Percentiles rank a stretch among this genome's conserved stretches.
phyloP scores from a whole-genome alignment of 2,329 filamentous ascomycete genomes.

The Magnaporthiopsis poae region DNA sequence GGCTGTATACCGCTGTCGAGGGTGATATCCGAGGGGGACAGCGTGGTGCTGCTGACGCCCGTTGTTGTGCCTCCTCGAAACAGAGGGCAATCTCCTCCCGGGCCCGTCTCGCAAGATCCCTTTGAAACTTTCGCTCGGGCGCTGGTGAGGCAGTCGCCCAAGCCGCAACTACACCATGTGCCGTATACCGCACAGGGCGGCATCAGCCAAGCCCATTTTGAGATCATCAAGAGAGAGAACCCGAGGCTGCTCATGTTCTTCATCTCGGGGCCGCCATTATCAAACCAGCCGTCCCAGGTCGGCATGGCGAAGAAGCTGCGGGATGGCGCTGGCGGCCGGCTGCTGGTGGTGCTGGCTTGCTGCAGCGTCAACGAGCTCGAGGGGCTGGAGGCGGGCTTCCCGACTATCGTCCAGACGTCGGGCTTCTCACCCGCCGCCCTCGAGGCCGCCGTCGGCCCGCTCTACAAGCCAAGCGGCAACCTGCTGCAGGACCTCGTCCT shows the following conservation, averaged over 20 bases:
- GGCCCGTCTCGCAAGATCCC: slow-evolving; percentile 45
- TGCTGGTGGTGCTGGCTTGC: slow-evolving; percentile 43
- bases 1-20: slow-evolving; percentile 38
- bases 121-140: slow-evolving; percentile 62
- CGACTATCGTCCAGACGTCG: slow-evolving; percentile 41
- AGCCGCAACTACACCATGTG: slow-evolving; percentile 55
- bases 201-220: slow-evolving; percentile 53
- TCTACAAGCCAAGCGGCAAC: slow-evolving; percentile 31
- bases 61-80: slow-evolving; percentile 16
- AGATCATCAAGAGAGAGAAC: slow-evolving; percentile 49
- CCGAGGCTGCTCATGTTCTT: slow-evolving; percentile 54
- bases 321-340: slow-evolving; percentile 26
- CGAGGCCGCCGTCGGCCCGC: slow-evolving; percentile 38
- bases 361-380: slow-evolving; percentile 32
- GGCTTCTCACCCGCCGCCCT: slow-evolving; percentile 39
- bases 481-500: slow-evolving; percentile 18
- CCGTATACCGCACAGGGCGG: slow-evolving; percentile 57
- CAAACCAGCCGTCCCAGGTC: slow-evolving; percentile 41
- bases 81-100: slow-evolving; percentile 46
- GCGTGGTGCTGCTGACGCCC: slow-evolving; percentile 5
- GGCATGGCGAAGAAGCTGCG: slow-evolving; percentile 37
- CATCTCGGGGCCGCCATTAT: slow-evolving; percentile 37
- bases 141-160: slow-evolving; percentile 48
- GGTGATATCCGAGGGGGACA: slow-evolving; percentile 36
- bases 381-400: slow-evolving; percentile 32